Base-by-base conservation (phyloP, 257 asterid genomes). In the Plantago major region DNA sequence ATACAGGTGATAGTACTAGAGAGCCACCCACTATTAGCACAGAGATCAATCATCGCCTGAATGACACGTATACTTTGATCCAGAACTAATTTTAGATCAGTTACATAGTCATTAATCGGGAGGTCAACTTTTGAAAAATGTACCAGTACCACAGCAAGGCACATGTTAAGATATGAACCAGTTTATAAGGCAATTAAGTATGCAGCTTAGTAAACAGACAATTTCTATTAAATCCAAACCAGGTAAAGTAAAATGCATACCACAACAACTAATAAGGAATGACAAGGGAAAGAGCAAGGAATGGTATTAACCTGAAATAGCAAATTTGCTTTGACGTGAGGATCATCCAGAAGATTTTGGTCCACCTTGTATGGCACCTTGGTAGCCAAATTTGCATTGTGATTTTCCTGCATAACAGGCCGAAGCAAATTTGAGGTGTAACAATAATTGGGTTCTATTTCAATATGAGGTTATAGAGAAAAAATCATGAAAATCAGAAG, bases 1-100 rank as follows among this genome's bases (percentile, higher is more conserved):
- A 92, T 92, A n/a, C n/a, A n/a, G n/a, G n/a, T n/a, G n/a, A n/a
- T n/a, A n/a, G n/a, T n/a, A n/a, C n/a, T n/a, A n/a, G n/a, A n/a
- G n/a, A n/a, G n/a, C n/a, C n/a, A n/a, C n/a, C n/a, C n/a, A n/a
- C n/a, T n/a, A n/a, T n/a, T n/a, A n/a, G n/a, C n/a, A n/a, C n/a
- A n/a, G n/a, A n/a, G n/a, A n/a, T n/a, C n/a, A n/a, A n/a, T n/a
- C 99, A 92, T 92, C 71, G 96, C 99, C 87, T 92, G 99, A 69
- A 92, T 74, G 60, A 92, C 76, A 50, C 97, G 97, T 67, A 92
- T 89, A 72, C 99, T 89, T 70, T 92, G 99, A 84, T 89, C 99
- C 81, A 92, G 69, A 64, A 92, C 96, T 22, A 95, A 89, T 80
- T 92, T 92, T 78, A 86, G 69, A 75, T 92, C 99, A 15, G 99